phyloP scores from a whole-genome alignment of 495 filamentous ascomycete species.

The Apiosordaria backusii region DNA sequence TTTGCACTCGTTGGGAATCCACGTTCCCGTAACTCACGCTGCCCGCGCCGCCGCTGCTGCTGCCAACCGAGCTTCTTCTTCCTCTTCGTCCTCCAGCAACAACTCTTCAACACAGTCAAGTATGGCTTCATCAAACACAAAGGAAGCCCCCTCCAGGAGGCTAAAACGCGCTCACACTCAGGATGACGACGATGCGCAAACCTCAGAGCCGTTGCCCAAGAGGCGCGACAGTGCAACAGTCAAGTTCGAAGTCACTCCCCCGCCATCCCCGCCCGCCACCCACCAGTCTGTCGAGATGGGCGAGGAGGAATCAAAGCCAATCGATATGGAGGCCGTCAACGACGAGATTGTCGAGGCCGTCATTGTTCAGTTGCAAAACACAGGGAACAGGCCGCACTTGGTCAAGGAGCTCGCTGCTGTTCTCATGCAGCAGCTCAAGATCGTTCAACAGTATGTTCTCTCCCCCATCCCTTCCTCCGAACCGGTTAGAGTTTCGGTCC shows the following conservation, averaged over 20 bases:
- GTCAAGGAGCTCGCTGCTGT: slow-evolving; percentile 90
- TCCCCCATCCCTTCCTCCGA: not conserved
- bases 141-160: slow-evolving; percentile 71
- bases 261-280: slow-evolving; percentile 63
- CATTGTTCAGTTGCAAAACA: slow-evolving; percentile 85
- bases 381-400: slow-evolving; percentile 87
- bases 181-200: slow-evolving; percentile 45
- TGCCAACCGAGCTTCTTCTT: slow-evolving; percentile 25
- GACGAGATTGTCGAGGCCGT: slow-evolving; percentile 94
- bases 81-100: slow-evolving; percentile 22
- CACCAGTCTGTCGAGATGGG: slow-evolving; percentile 42
- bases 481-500: not conserved
- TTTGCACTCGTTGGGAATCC: slow-evolving; percentile 87
- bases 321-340: slow-evolving; percentile 84
- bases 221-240: slow-evolving; percentile 50
- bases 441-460: slow-evolving; percentile 82
- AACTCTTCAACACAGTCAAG: slow-evolving; percentile 50
- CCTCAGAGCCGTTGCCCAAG: slow-evolving; percentile 50
- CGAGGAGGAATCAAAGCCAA: slow-evolving; percentile 45
- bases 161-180: slow-evolving; percentile 74
- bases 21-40: slow-evolving; percentile 68
- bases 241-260: slow-evolving; percentile 68
- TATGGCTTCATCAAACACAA: slow-evolving; percentile 51
- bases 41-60: slow-evolving; percentile 50
- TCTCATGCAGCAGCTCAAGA: slow-evolving; percentile 69